Conservation (phyloP, 179 eudicot species). For the Heliamphora pulchella region DNA sequence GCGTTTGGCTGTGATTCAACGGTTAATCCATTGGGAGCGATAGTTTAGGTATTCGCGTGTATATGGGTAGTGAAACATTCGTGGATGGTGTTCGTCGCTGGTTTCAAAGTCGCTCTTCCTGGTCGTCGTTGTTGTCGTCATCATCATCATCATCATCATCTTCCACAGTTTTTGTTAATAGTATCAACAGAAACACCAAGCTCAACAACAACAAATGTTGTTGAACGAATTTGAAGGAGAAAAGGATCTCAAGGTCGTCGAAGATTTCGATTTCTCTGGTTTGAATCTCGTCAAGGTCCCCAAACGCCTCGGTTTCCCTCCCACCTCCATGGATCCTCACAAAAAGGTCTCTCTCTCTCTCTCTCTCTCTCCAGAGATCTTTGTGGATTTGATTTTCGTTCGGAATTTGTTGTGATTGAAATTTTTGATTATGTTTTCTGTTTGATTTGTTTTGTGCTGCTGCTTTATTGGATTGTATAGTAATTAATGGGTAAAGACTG, state of each 20-base stretch:
- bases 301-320: constrained; percentile 22
- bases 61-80: constrained; percentile 60
- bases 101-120: constrained; percentile 43
- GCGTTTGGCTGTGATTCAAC: constrained; percentile 9
- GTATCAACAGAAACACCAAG: not conserved
- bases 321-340: constrained; percentile 48
- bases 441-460: not conserved
- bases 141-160: constrained; percentile 11
- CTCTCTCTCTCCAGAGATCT: not conserved
- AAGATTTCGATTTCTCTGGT: constrained; percentile 53
- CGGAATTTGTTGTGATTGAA: not conserved
- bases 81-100: constrained; percentile 79
- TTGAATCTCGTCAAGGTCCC: constrained; percentile 49
- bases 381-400: not conserved
- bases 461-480: not conserved
- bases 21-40: constrained; percentile 10
- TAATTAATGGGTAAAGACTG: not conserved
- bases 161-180: not conserved
- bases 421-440: not conserved
- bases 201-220: constrained; percentile 7
- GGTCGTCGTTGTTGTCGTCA: not conserved
- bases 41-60: constrained; percentile 3
- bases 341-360: constrained; percentile 40
- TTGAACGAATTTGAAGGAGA: not conserved
- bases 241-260: constrained; percentile 24